Conservation (phyloP, 2,329 filamentous ascomycete genomes). For the Colletotrichum destructivum region DNA sequence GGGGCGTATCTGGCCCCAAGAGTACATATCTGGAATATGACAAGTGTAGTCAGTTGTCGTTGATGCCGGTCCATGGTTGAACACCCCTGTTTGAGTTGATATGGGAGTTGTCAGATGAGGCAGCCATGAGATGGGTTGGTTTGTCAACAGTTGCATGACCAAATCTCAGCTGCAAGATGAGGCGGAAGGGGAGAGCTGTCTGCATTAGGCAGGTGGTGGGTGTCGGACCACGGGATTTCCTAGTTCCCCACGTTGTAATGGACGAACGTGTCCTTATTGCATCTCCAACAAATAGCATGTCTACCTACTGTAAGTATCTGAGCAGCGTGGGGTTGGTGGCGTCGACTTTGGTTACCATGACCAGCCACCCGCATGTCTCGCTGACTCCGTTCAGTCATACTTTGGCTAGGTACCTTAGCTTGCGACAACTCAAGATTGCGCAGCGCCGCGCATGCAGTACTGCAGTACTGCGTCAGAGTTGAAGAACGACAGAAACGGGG, state of each 20-base stretch:
- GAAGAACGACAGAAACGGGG: background rate
- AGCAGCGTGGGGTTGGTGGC: background rate
- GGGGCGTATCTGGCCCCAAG: background rate
- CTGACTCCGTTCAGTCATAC: background rate
- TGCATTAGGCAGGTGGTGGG: slow-evolving; percentile 39
- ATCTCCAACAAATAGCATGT: background rate
- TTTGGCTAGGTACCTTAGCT: background rate
- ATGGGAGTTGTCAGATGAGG: background rate
- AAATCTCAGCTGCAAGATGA: slow-evolving; percentile 29
- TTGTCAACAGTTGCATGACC: slow-evolving; percentile 17
- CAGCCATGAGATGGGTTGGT: background rate
- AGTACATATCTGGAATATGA: slow-evolving; percentile 33
- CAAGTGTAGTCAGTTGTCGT: background rate
- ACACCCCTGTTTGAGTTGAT: too few species aligned
- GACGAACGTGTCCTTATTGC: slow-evolving; percentile 38
- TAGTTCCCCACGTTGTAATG: slow-evolving; percentile 31
- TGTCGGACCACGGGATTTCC: slow-evolving; percentile 25
- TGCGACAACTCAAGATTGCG: background rate
- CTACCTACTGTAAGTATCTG: background rate
- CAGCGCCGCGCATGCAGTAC: too few species aligned
- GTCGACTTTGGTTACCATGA: background rate
- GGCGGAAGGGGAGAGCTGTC: slow-evolving; percentile 30
- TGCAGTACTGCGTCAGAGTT: background rate
- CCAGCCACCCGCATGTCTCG: background rate
- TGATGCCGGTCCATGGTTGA: background rate